Evolutionary conservation across 2,329 filamentous ascomycete species (phyloP).

Genomic region (Dothiorella sarmentorum): DNA sequence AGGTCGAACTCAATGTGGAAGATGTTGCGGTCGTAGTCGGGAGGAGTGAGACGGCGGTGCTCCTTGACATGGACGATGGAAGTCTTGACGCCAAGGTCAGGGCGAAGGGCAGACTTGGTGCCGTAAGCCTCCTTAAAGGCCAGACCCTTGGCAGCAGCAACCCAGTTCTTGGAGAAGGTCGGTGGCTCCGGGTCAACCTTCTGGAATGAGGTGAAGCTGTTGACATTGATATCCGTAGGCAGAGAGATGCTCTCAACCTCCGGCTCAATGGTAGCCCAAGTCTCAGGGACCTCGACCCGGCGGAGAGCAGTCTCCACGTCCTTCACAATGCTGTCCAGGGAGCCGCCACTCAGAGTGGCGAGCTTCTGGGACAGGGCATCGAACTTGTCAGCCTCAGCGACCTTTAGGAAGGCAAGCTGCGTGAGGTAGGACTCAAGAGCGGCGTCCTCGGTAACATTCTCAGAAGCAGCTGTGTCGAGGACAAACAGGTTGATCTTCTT

Average conservation of each 20-base stretch:
- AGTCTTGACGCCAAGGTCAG: slow-evolving; percentile 83
- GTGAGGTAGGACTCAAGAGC: slow-evolving; percentile 63
- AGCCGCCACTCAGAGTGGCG: slow-evolving; percentile 56
- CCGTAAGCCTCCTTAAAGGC: slow-evolving; percentile 93
- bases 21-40: slow-evolving; percentile 93
- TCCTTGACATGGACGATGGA: slow-evolving; percentile 87
- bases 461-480: slow-evolving; percentile 67
- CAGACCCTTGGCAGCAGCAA: slow-evolving; percentile 79
- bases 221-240: slow-evolving; percentile 65
- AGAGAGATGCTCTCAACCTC: slow-evolving; percentile 51
- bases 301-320: slow-evolving; percentile 67
- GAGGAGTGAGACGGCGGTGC: slow-evolving; percentile 86
- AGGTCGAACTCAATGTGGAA: slow-evolving; percentile 99
- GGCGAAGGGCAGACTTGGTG: slow-evolving; percentile 69
- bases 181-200: slow-evolving; percentile 70
- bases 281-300: slow-evolving; percentile 69
- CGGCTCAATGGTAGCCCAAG: slow-evolving; percentile 74
- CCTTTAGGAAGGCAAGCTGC: slow-evolving; percentile 78
- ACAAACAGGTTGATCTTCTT: slow-evolving; percentile 71
- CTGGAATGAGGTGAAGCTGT: slow-evolving; percentile 78
- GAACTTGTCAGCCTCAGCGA: slow-evolving; percentile 66
- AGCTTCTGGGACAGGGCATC: slow-evolving; percentile 64
- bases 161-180: slow-evolving; percentile 70
- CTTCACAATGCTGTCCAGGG: slow-evolving; percentile 57
- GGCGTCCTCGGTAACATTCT: slow-evolving; percentile 64